Evolutionary conservation across 768 basidiomycete species (phyloP).

Genomic region (Cytidiella melzeri): DNA sequence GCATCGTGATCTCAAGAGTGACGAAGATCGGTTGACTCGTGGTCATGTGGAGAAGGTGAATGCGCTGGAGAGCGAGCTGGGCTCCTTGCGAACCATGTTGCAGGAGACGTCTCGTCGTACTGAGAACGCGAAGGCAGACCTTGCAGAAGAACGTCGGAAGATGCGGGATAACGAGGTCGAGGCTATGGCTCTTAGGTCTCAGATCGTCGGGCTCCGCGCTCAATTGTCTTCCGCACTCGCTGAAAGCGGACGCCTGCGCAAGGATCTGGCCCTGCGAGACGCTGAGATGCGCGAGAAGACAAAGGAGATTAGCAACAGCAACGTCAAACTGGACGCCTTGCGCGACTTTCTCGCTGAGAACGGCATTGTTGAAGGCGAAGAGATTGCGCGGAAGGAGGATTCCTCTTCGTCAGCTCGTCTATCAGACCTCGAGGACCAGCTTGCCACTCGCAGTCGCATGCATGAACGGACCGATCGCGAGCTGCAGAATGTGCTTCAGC

Average conservation of each 20-base stretch:
- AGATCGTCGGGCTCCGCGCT: conserved; percentile 65
- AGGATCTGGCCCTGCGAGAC: conserved; percentile 65
- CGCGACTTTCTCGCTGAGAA: conserved; percentile 85
- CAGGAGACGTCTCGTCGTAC: conserved; percentile 68
- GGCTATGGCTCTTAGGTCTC: conserved; percentile 58
- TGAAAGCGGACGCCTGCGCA: conserved; percentile 64
- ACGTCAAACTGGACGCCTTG: conserved; percentile 70
- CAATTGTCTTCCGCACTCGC: conserved; percentile 65
- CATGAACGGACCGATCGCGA: conserved; percentile 77
- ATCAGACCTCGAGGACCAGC: conserved; percentile 69
- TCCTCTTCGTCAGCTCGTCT: conserved; percentile 39
- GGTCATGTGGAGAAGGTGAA: conserved; percentile 80
- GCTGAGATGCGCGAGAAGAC: conserved; percentile 53
- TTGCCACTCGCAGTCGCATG: conserved; percentile 64
- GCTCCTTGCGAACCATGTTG: conserved; percentile 73
- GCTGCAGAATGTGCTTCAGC: conserved; percentile 54
- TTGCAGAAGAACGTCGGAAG: conserved; percentile 62
- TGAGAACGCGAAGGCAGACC: conserved; percentile 60
- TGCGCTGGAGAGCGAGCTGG: conserved; percentile 72
- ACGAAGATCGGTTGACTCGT: conserved; percentile 70
- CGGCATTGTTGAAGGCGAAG: conserved; percentile 76
- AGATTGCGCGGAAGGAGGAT: conserved; percentile 40
- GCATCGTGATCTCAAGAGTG: conserved; percentile 77
- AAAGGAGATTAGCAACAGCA: conserved; percentile 62
- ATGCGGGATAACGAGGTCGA: conserved; percentile 61